Evolutionary conservation across 2,329 filamentous ascomycete species (phyloP), one percentile per base, ranked within the genome.

Genomic region (Aspergillus sp.): DNA sequence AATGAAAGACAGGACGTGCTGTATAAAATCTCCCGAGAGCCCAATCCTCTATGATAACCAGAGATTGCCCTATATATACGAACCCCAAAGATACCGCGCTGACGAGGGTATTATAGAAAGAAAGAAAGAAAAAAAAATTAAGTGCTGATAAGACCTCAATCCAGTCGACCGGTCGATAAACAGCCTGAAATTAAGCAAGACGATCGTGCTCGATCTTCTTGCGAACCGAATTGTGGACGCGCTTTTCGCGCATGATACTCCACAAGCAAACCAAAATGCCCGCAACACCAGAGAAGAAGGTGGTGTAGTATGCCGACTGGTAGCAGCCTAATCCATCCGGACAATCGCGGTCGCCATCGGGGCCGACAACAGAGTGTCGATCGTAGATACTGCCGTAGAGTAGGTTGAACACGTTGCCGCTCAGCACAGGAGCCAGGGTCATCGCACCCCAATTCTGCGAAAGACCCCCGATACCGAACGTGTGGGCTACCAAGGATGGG

Each of bases 371-470:
- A 19, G 87, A 92, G 70, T 96, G 91, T 8, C 76, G 75, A 68
- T 99, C 94, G 61, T 90, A 95, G 0, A 96, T 85, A 14, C 71
- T 74, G 45, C 94, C 94, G 68, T 97, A 99, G 52, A 94, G 84
- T 1, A 96, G 74, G 67, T 97, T 99, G 79, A 95, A 97, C 19
- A 96, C 71, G 63, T 97, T 95, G 46, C 90, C 92, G 8, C 87
- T 91, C 24, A 96, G 73, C 2, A 96, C 90, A 0, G 93, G 92
- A 2, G 90, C 87, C 45, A 96, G 77, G 0, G 90, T 96, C 85
- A 99, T 95, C 62, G 88, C 87, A 13, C 94, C 94, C 93, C 94
- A 99, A 66, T 97, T 99, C 67, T 96, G 90, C 50, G 88, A 91
- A 44, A 99, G 79, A 1, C 92, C 93, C 55, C 87, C 82, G 22